Evolutionary conservation across 805 yeast genomes (phyloP), one percentile per base, ranked within the genome.

Genomic region (Candida silvicultrix): DNA sequence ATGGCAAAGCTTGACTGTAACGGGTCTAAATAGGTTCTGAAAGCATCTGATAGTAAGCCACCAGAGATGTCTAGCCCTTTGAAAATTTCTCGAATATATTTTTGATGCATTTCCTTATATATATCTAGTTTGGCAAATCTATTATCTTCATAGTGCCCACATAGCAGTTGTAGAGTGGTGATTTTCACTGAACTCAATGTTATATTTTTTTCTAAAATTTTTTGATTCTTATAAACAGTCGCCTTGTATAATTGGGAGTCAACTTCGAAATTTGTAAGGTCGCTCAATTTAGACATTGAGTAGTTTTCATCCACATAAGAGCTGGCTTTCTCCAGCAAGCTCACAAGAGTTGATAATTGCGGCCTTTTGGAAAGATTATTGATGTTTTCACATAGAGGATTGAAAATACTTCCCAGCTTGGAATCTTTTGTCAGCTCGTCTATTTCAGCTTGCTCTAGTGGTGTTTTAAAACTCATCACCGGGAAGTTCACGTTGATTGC

Each of bases 1-100:
- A 39, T 9, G 6, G 22, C 19, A 20, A 14, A 18, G 23, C 14
- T 12, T 9, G 34, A 39, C 28, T 25, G n/a, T 8, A 39, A 6
- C 3, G 34, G 35, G 9, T 39, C 16, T 3, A 39, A 14, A 18
- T 25, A 28, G 11, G 7, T 18, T 16, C 8, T 11, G n/a, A 39
- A 29, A 11, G 29, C n/a, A 25, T 19, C 35, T 39, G 29, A 20
- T 16, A 35, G 23, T 4, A 15, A 10, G 9, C 38, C n/a, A 9
- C n/a, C 22, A 16, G 45, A 7, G 11, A 49, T 21, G 23, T 54
- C 58, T 34, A 46, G 49, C 2, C 51, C 50, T 32, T 55, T 57
- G 21, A 48, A 53, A 16, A 44, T 10, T 11, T 8, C 31, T 10
- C 12, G 31, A 7, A 28, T 28, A 28, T 28, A 28, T 11, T 10